A percentile compares a stretch with the other conserved stretches of the same genome.
These are phyloP conservation scores for Cercis canadensis DNA, from an alignment of 306 rosid genomes.

Conservation along the genomic window DNA sequence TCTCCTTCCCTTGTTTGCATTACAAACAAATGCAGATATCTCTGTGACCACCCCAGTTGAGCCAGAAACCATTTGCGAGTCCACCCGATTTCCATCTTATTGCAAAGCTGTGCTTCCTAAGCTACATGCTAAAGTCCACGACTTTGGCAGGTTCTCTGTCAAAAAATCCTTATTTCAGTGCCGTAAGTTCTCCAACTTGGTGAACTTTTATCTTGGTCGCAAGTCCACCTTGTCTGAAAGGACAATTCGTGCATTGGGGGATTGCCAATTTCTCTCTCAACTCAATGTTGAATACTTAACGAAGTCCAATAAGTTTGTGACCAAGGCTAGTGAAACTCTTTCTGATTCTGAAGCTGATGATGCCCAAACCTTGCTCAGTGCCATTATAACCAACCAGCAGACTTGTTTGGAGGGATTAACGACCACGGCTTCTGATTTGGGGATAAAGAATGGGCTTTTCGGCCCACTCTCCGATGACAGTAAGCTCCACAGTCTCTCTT, in stretches of 20 bases:
- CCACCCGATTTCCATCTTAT: conserved; percentile 54
- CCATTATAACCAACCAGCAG: conserved; percentile 60
- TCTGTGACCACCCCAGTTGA: conserved; percentile 22
- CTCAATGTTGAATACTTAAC: conserved; percentile 48
- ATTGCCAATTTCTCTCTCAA: conserved; percentile 50
- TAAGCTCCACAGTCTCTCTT: conserved; percentile 59
- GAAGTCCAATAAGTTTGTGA: conserved; percentile 35
- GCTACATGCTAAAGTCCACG: conserved; percentile 39
- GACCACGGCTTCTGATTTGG: conserved; percentile 46
- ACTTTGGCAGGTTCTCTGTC: conserved; percentile 49
- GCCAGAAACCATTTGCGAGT: conserved; percentile 48
- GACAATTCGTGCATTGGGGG: conserved; percentile 55
- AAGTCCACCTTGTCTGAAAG: conserved; percentile 22
- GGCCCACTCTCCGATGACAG: conserved; percentile 52
- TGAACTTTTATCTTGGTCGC: conserved; percentile 39
- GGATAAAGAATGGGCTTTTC: conserved; percentile 40
- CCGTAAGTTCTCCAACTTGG: conserved; percentile 28
- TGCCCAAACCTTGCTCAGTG: conserved; percentile 54
- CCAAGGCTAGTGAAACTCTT: conserved; percentile 19
- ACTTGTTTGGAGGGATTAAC: conserved; percentile 61
- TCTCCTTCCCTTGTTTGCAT: neutral
- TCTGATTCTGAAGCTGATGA: conserved; percentile 53
- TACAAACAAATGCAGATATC: conserved; percentile 31
- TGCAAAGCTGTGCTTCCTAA: conserved; percentile 53
- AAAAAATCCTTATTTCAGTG: conserved; percentile 52